phyloP scores from a whole-genome alignment of 2,329 filamentous ascomycete genomes.

The Aspergillus awamori region DNA sequence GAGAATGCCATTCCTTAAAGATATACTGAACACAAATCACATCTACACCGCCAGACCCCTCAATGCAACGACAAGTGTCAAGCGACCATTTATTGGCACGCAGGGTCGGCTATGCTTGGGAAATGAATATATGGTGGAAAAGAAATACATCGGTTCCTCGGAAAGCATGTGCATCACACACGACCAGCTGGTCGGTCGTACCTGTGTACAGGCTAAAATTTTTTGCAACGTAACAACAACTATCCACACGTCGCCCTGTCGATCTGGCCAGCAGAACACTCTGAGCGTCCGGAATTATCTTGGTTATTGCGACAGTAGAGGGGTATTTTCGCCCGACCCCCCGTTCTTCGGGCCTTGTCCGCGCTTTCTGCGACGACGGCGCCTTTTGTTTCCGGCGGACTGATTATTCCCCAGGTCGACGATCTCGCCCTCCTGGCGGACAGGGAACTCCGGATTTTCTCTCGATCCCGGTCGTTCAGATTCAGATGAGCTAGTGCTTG shows the following conservation, averaged over 20 bases:
- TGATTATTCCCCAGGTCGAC: slow-evolving; percentile 17
- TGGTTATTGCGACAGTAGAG: slow-evolving; percentile 18
- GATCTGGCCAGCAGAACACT: slow-evolving; percentile 26
- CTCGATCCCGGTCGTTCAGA: slow-evolving; percentile 20
- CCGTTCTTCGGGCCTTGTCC: slow-evolving; percentile 16
- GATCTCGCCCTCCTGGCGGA: slow-evolving; percentile 17
- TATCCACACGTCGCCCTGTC: background rate
- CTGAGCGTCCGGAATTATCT: background rate
- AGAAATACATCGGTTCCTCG: background rate
- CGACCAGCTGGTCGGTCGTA: background rate
- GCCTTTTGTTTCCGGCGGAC: slow-evolving; percentile 25
- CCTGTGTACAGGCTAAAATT: background rate
- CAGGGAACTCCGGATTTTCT: slow-evolving; percentile 13
- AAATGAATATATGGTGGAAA: background rate
- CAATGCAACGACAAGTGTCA: background rate
- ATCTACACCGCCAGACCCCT: background rate
- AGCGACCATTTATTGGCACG: background rate
- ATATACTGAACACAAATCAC: background rate
- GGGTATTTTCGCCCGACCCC: slow-evolving; percentile 18
- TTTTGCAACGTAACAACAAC: background rate
- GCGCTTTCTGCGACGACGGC: slow-evolving; percentile 29
- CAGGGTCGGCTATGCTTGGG: background rate
- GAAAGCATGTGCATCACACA: background rate
- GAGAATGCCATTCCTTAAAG: background rate
- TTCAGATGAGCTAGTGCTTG: slow-evolving; percentile 57